phyloP scores from a whole-genome alignment of 2,329 filamentous ascomycete species.

The Bipolaris zeicola region DNA sequence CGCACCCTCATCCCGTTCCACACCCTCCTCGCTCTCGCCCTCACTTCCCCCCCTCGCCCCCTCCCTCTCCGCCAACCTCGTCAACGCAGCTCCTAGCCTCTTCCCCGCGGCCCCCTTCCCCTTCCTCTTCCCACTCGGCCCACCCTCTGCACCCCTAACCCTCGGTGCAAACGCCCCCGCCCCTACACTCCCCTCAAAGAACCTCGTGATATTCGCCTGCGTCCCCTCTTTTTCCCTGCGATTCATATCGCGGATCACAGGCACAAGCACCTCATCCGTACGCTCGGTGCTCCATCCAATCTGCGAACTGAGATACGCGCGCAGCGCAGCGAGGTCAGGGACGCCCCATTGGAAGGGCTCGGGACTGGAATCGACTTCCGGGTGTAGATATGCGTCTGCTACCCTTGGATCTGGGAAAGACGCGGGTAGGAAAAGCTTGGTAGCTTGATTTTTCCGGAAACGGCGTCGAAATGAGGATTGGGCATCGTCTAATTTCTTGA shows the following conservation, averaged over 20 bases:
- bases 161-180: constrained; percentile 74
- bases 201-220: constrained; percentile 94
- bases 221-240: constrained; percentile 84
- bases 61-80: constrained; percentile 36
- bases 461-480: constrained; percentile 76
- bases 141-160: constrained; percentile 60
- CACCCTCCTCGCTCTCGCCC: constrained; percentile 30
- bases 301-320: constrained; percentile 85
- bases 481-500: constrained; percentile 63
- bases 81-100: constrained; percentile 43
- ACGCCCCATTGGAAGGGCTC: constrained; percentile 94
- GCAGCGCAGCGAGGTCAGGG: constrained; percentile 83
- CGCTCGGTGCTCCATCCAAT: constrained; percentile 92
- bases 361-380: constrained; percentile 80
- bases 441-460: constrained; percentile 77
- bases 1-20: constrained; percentile 12
- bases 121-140: constrained; percentile 60
- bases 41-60: constrained; percentile 29
- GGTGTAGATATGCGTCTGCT: constrained; percentile 80
- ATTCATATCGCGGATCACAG: constrained; percentile 96
- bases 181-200: constrained; percentile 77
- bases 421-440: constrained; percentile 84
- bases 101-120: constrained; percentile 40
- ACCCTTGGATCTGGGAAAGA: constrained; percentile 81
- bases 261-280: constrained; percentile 93